phyloP scores from a whole-genome alignment of 2,329 filamentous ascomycete species.

The Ophiocordyceps camponoti-rufipedis region DNA sequence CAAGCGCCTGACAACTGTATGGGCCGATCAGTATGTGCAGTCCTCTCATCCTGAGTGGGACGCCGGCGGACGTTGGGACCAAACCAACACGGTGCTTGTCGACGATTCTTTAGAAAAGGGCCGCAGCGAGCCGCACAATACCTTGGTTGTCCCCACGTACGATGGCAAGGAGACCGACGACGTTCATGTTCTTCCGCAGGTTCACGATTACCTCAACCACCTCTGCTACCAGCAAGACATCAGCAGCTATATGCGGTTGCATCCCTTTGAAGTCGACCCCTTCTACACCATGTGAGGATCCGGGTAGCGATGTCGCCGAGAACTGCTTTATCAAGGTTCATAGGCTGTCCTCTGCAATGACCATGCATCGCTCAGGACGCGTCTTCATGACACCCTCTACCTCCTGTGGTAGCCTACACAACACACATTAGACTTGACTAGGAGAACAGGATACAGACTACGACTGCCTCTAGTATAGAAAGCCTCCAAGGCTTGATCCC shows the following conservation, averaged over 20 bases:
- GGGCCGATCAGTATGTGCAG: conserved; percentile 33
- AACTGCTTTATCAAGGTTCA: too few relatives aligned
- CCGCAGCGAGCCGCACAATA: conserved; percentile 64
- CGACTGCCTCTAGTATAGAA: not conserved
- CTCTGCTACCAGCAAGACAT: conserved; percentile 39
- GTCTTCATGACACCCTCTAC: too few relatives aligned
- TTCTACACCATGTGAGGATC: conserved; percentile 4
- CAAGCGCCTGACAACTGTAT: conserved; percentile 62
- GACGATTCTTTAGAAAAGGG: conserved; percentile 77
- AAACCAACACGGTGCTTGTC: conserved; percentile 74
- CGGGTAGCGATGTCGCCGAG: too few relatives aligned
- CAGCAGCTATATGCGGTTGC: conserved; percentile 36
- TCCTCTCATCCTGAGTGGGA: conserved; percentile 21
- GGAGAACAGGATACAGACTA: not conserved
- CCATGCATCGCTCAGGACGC: too few relatives aligned
- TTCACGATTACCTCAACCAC: conserved; percentile 42
- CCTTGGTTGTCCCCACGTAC: conserved; percentile 69
- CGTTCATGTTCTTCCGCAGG: conserved; percentile 30
- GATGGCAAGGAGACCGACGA: conserved; percentile 22
- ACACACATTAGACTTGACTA: not conserved
- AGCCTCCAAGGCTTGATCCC: not conserved
- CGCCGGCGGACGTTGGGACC: conserved; percentile 42
- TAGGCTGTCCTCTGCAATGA: too few relatives aligned
- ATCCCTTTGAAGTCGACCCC: conserved; percentile 26
- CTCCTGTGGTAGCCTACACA: not conserved